These are phyloP conservation scores for Madurella fahalii DNA, from an alignment of 2,329 filamentous ascomycete genomes.

Conservation along the genomic window DNA sequence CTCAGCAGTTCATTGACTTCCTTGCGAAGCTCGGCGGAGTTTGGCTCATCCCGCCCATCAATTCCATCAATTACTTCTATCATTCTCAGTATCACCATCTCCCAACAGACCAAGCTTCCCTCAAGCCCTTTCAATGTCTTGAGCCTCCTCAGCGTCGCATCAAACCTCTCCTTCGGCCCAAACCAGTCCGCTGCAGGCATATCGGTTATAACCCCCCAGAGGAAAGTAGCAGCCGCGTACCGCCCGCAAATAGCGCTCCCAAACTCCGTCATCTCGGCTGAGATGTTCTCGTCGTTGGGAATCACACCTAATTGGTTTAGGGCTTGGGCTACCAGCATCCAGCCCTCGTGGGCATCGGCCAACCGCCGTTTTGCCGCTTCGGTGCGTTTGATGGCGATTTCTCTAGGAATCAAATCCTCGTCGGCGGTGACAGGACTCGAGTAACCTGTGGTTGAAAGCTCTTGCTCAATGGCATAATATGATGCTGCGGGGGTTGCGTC, in stretches of 20 bases:
- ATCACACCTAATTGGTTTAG: not conserved
- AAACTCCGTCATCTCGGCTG: not conserved
- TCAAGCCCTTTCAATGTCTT: conserved; percentile 7
- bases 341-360: not conserved
- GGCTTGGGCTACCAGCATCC: not conserved
- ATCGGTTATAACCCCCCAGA: conserved; percentile 1
- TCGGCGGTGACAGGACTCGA: not conserved
- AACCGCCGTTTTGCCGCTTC: not conserved
- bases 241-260: not conserved
- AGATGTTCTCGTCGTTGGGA: not conserved
- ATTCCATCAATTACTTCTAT: not conserved
- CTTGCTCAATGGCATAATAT: not conserved
- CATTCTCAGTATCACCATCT: conserved; percentile 3
- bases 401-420: not conserved
- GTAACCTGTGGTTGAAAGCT: not conserved
- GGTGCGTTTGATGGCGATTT: conserved; percentile 1
- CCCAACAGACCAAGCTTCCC: conserved; percentile 10
- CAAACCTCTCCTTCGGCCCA: not conserved
- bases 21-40: not conserved
- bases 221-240: not conserved
- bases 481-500: too few relatives aligned
- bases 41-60: not conserved
- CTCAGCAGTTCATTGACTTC: not conserved
- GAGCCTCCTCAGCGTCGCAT: not conserved
- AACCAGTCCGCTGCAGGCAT: conserved; percentile 7